A percentile compares a stretch with the other conserved stretches of the same genome.
phyloP scores from a whole-genome alignment of 2,329 filamentous ascomycete species.

The Fusarium xylarioides region DNA sequence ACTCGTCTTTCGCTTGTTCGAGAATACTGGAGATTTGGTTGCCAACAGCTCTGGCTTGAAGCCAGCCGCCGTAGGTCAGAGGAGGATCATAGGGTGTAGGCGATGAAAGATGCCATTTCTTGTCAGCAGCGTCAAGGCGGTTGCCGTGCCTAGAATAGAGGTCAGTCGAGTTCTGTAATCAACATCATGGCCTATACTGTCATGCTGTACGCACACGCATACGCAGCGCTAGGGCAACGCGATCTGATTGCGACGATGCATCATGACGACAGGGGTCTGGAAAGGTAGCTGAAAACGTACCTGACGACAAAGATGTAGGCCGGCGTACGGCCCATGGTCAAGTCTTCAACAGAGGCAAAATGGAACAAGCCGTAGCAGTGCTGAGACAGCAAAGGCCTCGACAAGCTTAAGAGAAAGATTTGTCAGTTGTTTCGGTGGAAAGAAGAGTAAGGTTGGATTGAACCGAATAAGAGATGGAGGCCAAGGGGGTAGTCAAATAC shows the following conservation, averaged over 20 bases:
- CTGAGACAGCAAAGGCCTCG: conserved; percentile 2
- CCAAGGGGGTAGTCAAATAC: conserved; percentile 38
- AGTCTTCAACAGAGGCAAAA: conserved; percentile 9
- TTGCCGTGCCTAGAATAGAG: conserved; percentile 76
- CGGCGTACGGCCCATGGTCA: conserved; percentile 53
- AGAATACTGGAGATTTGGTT: conserved; percentile 81
- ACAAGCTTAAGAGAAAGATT: conserved; percentile 2
- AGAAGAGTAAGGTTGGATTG: conserved; percentile 27
- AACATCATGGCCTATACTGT: neutral
- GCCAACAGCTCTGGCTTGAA: conserved; percentile 83
- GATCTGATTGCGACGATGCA: conserved; percentile 29
- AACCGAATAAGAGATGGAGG: conserved; percentile 25
- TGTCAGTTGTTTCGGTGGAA: conserved; percentile 3
- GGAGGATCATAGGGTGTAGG: conserved; percentile 96
- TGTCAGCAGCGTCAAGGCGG: conserved; percentile 92
- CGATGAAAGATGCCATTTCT: conserved; percentile 92
- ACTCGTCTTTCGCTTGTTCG: conserved; percentile 60
- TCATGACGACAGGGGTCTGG: conserved; percentile 37
- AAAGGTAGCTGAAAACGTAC: conserved; percentile 42
- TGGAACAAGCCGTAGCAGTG: neutral
- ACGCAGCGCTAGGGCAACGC: conserved; percentile 22
- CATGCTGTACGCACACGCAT: conserved; percentile 15
- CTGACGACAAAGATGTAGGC: conserved; percentile 57
- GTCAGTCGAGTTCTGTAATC: conserved; percentile 17
- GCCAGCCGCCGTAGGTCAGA: conserved; percentile 93